phyloP scores from a whole-genome alignment of 495 filamentous ascomycete genomes.

The Neurospora intermedia region DNA sequence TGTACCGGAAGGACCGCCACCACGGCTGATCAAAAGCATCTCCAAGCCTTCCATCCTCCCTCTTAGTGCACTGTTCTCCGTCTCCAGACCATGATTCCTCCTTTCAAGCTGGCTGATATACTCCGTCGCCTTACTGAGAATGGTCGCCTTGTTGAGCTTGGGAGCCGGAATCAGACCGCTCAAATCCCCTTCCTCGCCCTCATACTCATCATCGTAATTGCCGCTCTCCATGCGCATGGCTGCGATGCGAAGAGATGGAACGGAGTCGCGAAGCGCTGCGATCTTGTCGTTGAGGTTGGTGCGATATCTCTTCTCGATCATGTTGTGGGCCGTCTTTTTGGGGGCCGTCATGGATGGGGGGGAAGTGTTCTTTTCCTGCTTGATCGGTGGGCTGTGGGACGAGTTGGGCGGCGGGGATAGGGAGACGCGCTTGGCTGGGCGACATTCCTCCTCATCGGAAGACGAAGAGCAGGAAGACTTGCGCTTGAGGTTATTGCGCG shows the following conservation, averaged over 20 bases:
- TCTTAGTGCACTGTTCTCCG: conserved; percentile 63
- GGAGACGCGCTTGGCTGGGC: conserved; percentile 1
- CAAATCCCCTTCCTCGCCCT: conserved; percentile 8
- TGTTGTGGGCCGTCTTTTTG: conserved; percentile 35
- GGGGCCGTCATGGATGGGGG: conserved; percentile 2
- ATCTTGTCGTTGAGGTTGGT: conserved; percentile 43
- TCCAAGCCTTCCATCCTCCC: conserved; percentile 50
- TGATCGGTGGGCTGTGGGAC: neutral
- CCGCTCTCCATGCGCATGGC: conserved; percentile 12
- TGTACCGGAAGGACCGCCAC: neutral
- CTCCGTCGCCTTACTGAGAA: conserved; percentile 75
- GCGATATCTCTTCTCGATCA: conserved; percentile 40
- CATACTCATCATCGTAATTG: conserved; percentile 6
- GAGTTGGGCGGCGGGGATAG: conserved; percentile 6
- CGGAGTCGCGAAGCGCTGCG: conserved; percentile 34
- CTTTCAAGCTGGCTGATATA: conserved; percentile 80
- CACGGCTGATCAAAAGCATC: conserved; percentile 40
- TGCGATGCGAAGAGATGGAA: conserved; percentile 31
- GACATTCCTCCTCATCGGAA: conserved; percentile 9
- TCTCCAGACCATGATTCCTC: conserved; percentile 56
- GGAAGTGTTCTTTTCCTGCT: neutral
- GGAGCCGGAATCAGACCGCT: conserved; percentile 6
- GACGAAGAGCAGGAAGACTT: conserved; percentile 12
- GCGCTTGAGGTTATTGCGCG: conserved; percentile 17
- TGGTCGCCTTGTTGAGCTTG: conserved; percentile 49